Evolutionary conservation across 2,329 filamentous ascomycete species (phyloP).

Genomic region (Alternaria longipes): DNA sequence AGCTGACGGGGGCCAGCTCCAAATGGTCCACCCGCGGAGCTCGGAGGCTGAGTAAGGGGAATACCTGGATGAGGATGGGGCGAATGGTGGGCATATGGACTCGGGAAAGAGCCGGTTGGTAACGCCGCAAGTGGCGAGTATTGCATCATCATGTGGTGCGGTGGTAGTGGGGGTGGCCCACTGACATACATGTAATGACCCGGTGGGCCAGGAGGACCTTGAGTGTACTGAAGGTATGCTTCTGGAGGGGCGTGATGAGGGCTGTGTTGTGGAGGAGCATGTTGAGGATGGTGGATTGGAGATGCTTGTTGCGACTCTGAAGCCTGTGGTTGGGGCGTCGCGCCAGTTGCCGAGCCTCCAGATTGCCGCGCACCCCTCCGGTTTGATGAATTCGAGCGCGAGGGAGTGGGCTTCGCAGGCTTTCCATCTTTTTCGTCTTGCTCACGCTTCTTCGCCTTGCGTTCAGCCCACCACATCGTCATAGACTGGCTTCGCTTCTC

Average conservation of each 20-base stretch:
- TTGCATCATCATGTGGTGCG: constrained; percentile 38
- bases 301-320: constrained; percentile 29
- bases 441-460: constrained; percentile 52
- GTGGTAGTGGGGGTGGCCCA: constrained; percentile 28
- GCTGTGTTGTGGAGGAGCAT: constrained; percentile 20
- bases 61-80: constrained; percentile 23
- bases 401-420: constrained; percentile 28
- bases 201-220: constrained; percentile 31
- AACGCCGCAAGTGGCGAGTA: constrained; percentile 41
- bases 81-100: constrained; percentile 17
- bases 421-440: constrained; percentile 42
- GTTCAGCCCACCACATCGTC: constrained; percentile 58
- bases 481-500: constrained; percentile 57
- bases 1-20: constrained; percentile 30
- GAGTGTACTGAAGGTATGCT: constrained; percentile 28
- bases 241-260: constrained; percentile 32
- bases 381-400: constrained; percentile 38
- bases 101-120: constrained; percentile 30
- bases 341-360: constrained; percentile 26
- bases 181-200: constrained; percentile 33
- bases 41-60: constrained; percentile 21
- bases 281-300: constrained; percentile 25
- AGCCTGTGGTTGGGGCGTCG: constrained; percentile 29
- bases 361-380: constrained; percentile 35
- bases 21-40: constrained; percentile 14